These are phyloP conservation scores for Saturnispora halmiae DNA, from an alignment of 805 yeast species.

Conservation along the genomic window DNA sequence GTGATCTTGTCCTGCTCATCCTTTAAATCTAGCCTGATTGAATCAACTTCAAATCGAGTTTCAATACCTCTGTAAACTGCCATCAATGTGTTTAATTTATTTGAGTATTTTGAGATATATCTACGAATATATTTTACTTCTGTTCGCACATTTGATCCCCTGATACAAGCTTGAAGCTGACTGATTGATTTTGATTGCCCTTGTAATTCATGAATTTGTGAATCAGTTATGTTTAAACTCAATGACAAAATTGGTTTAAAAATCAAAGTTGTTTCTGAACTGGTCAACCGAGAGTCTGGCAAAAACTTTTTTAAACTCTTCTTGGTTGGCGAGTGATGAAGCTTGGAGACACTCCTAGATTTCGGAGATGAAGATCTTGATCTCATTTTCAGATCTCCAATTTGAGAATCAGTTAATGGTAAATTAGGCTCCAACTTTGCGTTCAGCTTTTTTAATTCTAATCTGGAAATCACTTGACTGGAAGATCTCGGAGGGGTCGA, in stretches of 20 bases:
- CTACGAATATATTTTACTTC: constrained; percentile 17
- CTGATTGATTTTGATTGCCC: constrained; percentile 8
- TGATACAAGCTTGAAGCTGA: constrained; percentile 51
- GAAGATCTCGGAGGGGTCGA: constrained; percentile 4
- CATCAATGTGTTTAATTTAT: constrained; percentile 40
- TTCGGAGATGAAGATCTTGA: constrained; percentile 2
- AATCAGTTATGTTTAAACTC: background rate
- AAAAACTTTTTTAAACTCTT: constrained; percentile 20
- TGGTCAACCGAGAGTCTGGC: constrained; percentile 14
- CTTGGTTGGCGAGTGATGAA: constrained; percentile 16
- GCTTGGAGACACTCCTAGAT: constrained; percentile 7
- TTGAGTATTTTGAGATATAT: constrained; percentile 17
- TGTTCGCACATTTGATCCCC: constrained; percentile 35
- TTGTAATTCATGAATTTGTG: constrained; percentile 1
- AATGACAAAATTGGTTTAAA: constrained; percentile 4
- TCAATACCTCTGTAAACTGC: constrained; percentile 55
- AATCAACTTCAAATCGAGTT: constrained; percentile 46
- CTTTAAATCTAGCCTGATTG: constrained; percentile 45
- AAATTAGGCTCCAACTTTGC: constrained; percentile 13
- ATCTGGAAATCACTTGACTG: constrained; percentile 11
- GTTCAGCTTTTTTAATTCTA: constrained; percentile 7
- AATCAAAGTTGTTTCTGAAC: constrained; percentile 1
- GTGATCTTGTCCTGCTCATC: constrained; percentile 32
- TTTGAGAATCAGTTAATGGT: constrained; percentile 7
- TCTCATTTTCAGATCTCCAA: constrained; percentile 1